Conservation (phyloP, 345 rosid genomes). For the Salix viminalis region DNA sequence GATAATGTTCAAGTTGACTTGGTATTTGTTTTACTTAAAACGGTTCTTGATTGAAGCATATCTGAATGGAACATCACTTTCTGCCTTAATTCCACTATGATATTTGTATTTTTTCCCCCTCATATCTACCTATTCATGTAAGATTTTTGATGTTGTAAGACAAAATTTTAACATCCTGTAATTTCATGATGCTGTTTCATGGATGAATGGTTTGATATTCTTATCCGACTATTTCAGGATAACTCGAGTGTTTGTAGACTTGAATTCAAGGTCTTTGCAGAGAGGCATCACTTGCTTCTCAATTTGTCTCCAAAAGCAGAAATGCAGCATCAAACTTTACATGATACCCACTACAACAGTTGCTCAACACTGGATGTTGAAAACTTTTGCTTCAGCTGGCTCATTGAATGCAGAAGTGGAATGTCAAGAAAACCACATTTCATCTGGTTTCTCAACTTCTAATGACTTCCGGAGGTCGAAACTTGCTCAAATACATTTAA, state of each 20-base stretch:
- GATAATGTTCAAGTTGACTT: not conserved
- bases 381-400: conserved; percentile 29
- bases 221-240: conserved; percentile 32
- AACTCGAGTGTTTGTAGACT: conserved; percentile 11
- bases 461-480: conserved; percentile 41
- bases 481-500: not conserved
- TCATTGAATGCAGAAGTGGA: conserved; percentile 29
- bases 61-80: not conserved
- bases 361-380: conserved; percentile 21
- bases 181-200: not conserved
- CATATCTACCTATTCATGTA: not conserved
- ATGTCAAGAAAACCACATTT: conserved; percentile 18
- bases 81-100: not conserved
- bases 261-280: conserved; percentile 11
- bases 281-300: conserved; percentile 23
- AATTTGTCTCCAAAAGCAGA: conserved; percentile 26
- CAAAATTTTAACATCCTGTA: not conserved
- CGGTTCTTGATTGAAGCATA: not conserved
- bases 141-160: not conserved
- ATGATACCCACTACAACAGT: conserved; percentile 22
- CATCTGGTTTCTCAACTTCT: conserved; percentile 33
- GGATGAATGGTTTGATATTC: not conserved
- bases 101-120: not conserved
- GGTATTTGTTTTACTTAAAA: not conserved
- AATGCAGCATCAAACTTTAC: conserved; percentile 33